phyloP scores from a whole-genome alignment of 1,139 yeast genomes.

The Saccharomycopsis phalli region DNA sequence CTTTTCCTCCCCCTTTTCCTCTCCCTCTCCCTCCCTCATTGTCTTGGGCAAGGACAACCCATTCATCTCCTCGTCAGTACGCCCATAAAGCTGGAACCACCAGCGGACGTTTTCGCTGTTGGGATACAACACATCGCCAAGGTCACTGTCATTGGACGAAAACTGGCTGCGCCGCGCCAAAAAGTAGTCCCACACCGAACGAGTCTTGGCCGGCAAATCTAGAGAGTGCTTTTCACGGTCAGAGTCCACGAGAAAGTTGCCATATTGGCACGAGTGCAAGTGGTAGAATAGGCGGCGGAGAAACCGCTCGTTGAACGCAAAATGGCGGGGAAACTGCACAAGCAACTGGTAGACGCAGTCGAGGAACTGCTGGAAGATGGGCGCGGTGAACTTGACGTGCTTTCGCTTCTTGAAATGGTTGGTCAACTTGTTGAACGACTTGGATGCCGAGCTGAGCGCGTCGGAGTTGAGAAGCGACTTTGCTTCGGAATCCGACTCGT shows the following conservation, averaged over 20 bases:
- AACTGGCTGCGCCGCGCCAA: constrained; percentile 69
- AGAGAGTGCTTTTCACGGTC: constrained; percentile 51
- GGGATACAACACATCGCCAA: constrained; percentile 48
- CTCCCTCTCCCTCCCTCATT: constrained; percentile 24
- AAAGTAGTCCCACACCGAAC: constrained; percentile 93
- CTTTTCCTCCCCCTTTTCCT: constrained; percentile 20
- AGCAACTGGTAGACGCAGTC: constrained; percentile 80
- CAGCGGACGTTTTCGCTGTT: constrained; percentile 62
- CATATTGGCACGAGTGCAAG: constrained; percentile 89
- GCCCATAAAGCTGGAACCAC: constrained; percentile 84
- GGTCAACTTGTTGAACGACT: constrained; percentile 26
- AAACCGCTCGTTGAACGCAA: constrained; percentile 86
- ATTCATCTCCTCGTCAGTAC: constrained; percentile 77
- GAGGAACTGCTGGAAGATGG: constrained; percentile 86
- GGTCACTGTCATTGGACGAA: constrained; percentile 32
- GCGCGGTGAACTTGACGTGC: constrained; percentile 56
- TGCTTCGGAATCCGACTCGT: constrained; percentile 9
- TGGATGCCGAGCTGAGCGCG: constrained; percentile 23
- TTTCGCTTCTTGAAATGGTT: constrained; percentile 33
- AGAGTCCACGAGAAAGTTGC: constrained; percentile 71
- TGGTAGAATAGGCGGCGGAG: constrained; percentile 78
- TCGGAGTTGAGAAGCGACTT: constrained; percentile 17
- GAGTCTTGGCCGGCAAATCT: constrained; percentile 40
- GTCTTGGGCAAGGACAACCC: constrained; percentile 25
- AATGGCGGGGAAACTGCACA: constrained; percentile 59